phyloP scores from a whole-genome alignment of 2,329 filamentous ascomycete species.

The Botryotinia convoluta region DNA sequence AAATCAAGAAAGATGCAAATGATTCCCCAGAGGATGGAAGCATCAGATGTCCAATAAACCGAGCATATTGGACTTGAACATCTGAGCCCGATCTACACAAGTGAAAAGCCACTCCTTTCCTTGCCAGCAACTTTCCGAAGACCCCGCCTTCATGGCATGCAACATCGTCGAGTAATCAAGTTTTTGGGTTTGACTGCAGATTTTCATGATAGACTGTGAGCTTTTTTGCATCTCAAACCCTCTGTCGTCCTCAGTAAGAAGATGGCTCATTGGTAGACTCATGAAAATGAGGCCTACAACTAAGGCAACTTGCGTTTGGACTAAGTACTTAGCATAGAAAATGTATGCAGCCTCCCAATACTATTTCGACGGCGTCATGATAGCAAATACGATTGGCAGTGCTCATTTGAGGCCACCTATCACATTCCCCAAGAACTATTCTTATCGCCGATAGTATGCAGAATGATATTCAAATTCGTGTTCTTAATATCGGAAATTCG shows the following conservation, averaged over 20 bases:
- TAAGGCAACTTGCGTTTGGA: background rate
- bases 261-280: background rate
- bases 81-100: background rate
- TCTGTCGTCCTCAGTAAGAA: background rate
- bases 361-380: no score
- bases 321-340: background rate
- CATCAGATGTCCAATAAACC: background rate
- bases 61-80: background rate
- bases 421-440: background rate
- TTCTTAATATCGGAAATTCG: background rate
- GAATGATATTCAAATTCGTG: background rate
- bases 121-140: background rate
- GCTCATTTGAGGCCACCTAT: background rate
- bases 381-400: background rate
- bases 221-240: background rate
- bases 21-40: background rate
- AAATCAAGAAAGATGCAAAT: background rate
- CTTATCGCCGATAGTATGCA: background rate
- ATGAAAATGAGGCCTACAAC: conserved; percentile 4
- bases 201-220: background rate
- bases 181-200: background rate
- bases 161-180: background rate
- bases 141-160: background rate
- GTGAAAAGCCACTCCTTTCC: background rate
- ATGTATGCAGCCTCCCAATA: background rate